A percentile compares a stretch with the other conserved stretches of the same genome.
Evolutionary conservation across 345 rosid species (phyloP).

Genomic region (Gossypium sturtianum): DNA sequence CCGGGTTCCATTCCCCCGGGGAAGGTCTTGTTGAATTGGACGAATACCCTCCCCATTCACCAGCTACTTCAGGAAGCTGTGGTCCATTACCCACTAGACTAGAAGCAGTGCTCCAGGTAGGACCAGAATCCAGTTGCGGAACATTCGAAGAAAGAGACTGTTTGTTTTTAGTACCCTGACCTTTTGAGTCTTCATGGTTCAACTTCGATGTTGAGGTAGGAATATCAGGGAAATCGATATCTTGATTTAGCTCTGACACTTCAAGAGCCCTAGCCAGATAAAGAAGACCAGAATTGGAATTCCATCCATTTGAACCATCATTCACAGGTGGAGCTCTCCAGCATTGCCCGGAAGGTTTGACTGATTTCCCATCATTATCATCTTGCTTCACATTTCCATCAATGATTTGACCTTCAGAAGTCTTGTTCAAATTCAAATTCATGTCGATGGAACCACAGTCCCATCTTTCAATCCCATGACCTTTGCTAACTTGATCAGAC

Average conservation of each 20-base stretch:
- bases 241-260: slow-evolving; percentile 38
- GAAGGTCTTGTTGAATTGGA: slow-evolving; percentile 31
- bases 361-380: slow-evolving; percentile 34
- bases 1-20: slow-evolving; percentile 44
- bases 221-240: slow-evolving; percentile 41
- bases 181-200: slow-evolving; percentile 38
- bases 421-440: slow-evolving; percentile 19
- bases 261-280: slow-evolving; percentile 38
- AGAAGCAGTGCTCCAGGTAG: slow-evolving; percentile 65
- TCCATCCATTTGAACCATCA: slow-evolving; percentile 11
- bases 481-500: slow-evolving; percentile 23
- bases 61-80: slow-evolving; percentile 50
- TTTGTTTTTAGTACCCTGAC: slow-evolving; percentile 38
- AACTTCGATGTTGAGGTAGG: slow-evolving; percentile 46
- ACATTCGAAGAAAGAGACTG: slow-evolving; percentile 45
- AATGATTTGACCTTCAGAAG: slow-evolving; percentile 15
- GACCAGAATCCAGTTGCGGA: slow-evolving; percentile 55
- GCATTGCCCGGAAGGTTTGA: slow-evolving; percentile 6
- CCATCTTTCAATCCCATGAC: slow-evolving; percentile 27
- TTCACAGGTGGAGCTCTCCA: slow-evolving; percentile 8
- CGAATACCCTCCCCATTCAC: slow-evolving; percentile 49
- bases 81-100: slow-evolving; percentile 45
- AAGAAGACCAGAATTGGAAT: slow-evolving; percentile 24
- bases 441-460: slow-evolving; percentile 20
- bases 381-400: slow-evolving; percentile 27